Evolutionary conservation across 768 basidiomycete genomes (phyloP), one percentile per base, ranked within the genome.

Genomic region (Tricholoma bakamatsutake): DNA sequence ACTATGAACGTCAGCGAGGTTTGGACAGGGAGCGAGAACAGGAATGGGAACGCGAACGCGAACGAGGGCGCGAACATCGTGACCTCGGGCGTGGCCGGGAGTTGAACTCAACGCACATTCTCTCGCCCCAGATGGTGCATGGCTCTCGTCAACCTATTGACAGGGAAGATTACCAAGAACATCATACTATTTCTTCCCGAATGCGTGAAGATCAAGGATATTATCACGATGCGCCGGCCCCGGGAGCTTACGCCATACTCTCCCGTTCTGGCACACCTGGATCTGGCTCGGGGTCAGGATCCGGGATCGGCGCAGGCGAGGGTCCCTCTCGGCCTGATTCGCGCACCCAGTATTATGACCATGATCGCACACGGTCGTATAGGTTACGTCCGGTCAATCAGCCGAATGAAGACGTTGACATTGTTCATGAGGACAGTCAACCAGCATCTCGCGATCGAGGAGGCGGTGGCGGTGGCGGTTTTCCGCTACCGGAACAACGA

Each of bases 241-340:
- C 63, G 21, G 62, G 63, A 58, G 72, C 67, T 58, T 78, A 68
- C 66, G 64, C 67, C 35, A 64, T 67, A 24, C 70, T 69, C 45
- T 81, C 82, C 58, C 82, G 82, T 61, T 83, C 83, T 60, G 82
- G 74, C 47, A 80, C 83, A 0, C 81, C 82, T 33, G 79, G 78
- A 42, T 83, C 83, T 28, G 79, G 72, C n/a, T 80, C 80, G 11
- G 80, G 75, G 15, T 75, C 75, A 13, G 72, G 68, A n/a, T 76
- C 73, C 52, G 73, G 71, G 21, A 64, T 61, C 58, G 73, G 68
- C 52, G 68, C 59, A 21, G 68, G 62, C 11, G 82, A 82, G 50
- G 73, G 64, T 18, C 75, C 76, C 54, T 77, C 80, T 37, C 76
- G 81, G 42, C 77, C 80, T 17, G 82, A 83, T 61, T 78, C 77